Base-by-base conservation (phyloP, 2,329 filamentous ascomycete species). In the Paecilomyces dactylethromorphus region DNA sequence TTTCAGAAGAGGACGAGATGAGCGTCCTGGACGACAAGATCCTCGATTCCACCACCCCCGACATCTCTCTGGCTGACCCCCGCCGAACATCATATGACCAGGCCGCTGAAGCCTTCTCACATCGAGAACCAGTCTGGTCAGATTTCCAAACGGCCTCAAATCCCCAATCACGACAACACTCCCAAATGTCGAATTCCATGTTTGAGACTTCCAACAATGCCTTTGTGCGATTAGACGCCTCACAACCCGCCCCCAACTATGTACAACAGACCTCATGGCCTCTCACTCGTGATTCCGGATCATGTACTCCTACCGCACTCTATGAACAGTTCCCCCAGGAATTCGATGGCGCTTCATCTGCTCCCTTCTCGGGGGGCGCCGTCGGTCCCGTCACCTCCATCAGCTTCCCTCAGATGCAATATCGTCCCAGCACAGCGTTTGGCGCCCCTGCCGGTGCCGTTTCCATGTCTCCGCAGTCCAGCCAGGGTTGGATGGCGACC, bases 271-370 rank as follows among this genome's bases (percentile, higher is more conserved):
- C 76, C 56, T 70, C 79, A 62, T 92, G 89, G 89, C 79, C 85
- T 55, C 81, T 87, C 71, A 82, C 85, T 65, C 82, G 82, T 55
- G 80, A 79, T 66, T 89, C 89, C 26, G 88, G 86, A 56, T 84
- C 90, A 62, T 88, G 86, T 73, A 93, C 90, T 6, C 88, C 89
- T 15, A 85, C 91, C 61, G 86, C 85, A 61, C 80, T 85, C 56
- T 89, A 90, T 68, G 87, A 90, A 67, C 83, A 86, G 53, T 84
- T 83, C 67, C 75, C 79, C 33, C 73, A 78, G 45, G 80, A 83
- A 54, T 80, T 80, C 67, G 80, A 83, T 57, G 71, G 78, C 64
- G 71, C 70, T 59, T 63, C 76, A n/a, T 68, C 73, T 54, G 72
- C 74, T 51, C 71, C 75, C 57, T 75, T 79, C 70, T 67, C 78